Percentiles rank a stretch among this genome's conserved stretches.
Evolutionary conservation across 371 early-diverging fungal genomes (phyloP).

Genomic region (Mucor plumbeus): DNA sequence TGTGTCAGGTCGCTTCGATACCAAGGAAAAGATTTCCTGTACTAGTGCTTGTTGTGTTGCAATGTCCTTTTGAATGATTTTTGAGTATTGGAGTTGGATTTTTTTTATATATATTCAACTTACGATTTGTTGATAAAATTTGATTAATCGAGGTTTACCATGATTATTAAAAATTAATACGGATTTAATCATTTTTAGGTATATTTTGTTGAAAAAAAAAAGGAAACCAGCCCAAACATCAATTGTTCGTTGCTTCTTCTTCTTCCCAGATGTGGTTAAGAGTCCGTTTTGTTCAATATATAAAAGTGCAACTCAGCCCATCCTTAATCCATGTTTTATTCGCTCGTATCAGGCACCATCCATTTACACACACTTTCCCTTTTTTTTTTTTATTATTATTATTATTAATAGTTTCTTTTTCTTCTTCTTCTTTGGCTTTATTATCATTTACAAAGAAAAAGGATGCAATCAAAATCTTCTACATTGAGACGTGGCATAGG

Average conservation of each 20-base stretch:
- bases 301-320: constrained; percentile 6
- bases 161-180: constrained; percentile 96
- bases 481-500: constrained; percentile 37
- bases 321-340: constrained; percentile 2
- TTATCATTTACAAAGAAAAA: not conserved
- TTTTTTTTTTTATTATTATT: no score
- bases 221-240: not conserved
- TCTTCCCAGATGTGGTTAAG: not conserved
- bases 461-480: constrained; percentile 27
- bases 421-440: constrained; percentile 11
- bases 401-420: constrained; percentile 2
- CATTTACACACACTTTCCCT: constrained; percentile 5
- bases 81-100: not conserved
- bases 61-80: constrained; percentile 60
- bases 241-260: no score
- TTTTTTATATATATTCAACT: not conserved
- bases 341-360: not conserved
- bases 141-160: constrained; percentile 91
- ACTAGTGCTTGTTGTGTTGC: constrained; percentile 82
- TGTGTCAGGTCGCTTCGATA: constrained; percentile 83
- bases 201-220: not conserved
- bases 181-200: constrained; percentile 77
- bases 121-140: constrained; percentile 93
- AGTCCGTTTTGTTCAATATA: not conserved
- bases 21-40: constrained; percentile 80